Percentiles rank a stretch among this genome's conserved stretches.
Conservation (phyloP, 352 stramenopile genomes). For the Phytophthora sansomeana region DNA sequence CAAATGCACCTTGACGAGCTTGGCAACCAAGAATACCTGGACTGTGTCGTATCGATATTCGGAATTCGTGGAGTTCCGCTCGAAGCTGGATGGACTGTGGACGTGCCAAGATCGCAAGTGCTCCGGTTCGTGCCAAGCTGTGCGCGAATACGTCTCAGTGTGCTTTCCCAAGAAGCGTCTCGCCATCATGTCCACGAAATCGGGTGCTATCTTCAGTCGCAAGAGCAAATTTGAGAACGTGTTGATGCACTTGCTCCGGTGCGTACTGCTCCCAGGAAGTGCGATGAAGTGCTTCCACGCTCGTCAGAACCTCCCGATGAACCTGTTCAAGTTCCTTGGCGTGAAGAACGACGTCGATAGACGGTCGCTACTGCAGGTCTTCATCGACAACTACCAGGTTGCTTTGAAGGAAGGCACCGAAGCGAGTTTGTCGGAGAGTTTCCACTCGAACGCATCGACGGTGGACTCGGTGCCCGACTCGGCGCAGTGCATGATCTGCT, state of each 20-base stretch:
- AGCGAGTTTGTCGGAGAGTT: conserved; percentile 36
- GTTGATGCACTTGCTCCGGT: conserved; percentile 70
- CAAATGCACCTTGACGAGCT: conserved; percentile 55
- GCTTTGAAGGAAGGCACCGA: conserved; percentile 25
- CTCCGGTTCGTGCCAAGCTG: conserved; percentile 69
- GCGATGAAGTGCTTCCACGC: conserved; percentile 74
- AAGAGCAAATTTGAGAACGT: conserved; percentile 70
- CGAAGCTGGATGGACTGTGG: conserved; percentile 54
- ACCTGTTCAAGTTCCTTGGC: conserved; percentile 69
- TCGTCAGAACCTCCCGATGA: conserved; percentile 52
- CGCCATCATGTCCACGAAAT: conserved; percentile 45
- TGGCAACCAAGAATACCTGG: conserved; percentile 57
- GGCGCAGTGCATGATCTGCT: conserved; percentile 53
- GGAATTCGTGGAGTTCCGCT: conserved; percentile 65
- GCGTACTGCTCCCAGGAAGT: conserved; percentile 66
- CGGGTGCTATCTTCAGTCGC: conserved; percentile 45
- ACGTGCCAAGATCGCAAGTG: conserved; percentile 69
- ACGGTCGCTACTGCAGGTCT: conserved; percentile 75
- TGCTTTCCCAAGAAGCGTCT: conserved; percentile 73
- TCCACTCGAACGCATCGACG: conserved; percentile 49
- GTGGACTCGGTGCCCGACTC: conserved; percentile 45
- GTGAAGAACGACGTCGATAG: conserved; percentile 58
- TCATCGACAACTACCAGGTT: conserved; percentile 64
- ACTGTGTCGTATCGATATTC: conserved; percentile 69
- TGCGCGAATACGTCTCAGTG: conserved; percentile 63